Conservation (phyloP, 2,329 filamentous ascomycete species). For the Allantophomopsis lycopodina region DNA sequence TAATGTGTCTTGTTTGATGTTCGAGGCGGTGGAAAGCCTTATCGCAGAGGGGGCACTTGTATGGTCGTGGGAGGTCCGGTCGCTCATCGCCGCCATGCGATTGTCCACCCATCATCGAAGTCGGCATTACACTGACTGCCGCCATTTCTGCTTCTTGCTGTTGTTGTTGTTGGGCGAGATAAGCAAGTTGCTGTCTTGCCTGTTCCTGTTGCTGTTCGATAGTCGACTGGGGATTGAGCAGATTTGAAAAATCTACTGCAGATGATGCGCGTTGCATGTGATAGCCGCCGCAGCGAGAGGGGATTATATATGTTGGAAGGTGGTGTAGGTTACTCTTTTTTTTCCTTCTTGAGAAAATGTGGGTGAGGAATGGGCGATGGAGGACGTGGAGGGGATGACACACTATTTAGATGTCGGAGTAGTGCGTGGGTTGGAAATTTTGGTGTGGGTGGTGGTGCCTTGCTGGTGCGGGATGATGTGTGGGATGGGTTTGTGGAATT, state of each 20-base stretch:
- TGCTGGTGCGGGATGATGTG: too few relatives aligned
- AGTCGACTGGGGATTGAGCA: constrained; percentile 48
- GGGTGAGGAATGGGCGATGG: neutral
- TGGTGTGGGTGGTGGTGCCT: too few relatives aligned
- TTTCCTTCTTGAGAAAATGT: neutral
- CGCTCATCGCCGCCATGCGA: constrained; percentile 18
- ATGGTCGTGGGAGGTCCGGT: constrained; percentile 75
- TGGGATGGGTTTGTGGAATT: too few relatives aligned
- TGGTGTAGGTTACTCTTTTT: too few relatives aligned
- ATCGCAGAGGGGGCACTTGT: constrained; percentile 97
- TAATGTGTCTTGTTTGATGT: constrained; percentile 83
- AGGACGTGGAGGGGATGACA: neutral
- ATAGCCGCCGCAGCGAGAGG: constrained; percentile 24
- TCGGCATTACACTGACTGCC: constrained; percentile 25
- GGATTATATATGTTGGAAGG: neutral
- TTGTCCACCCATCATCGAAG: constrained; percentile 16
- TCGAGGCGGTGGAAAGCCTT: constrained; percentile 97
- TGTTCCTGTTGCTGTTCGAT: constrained; percentile 16
- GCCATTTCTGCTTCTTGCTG: constrained; percentile 33
- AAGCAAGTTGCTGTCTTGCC: constrained; percentile 15
- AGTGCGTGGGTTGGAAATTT: too few relatives aligned
- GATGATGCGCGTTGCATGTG: constrained; percentile 67
- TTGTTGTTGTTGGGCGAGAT: constrained; percentile 16
- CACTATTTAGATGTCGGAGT: too few relatives aligned
- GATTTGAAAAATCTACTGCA: constrained; percentile 62